Evolutionary conservation across 352 stramenopile species (phyloP), one percentile per base, ranked within the genome.

Genomic region (Elongisporangium undulatum): DNA sequence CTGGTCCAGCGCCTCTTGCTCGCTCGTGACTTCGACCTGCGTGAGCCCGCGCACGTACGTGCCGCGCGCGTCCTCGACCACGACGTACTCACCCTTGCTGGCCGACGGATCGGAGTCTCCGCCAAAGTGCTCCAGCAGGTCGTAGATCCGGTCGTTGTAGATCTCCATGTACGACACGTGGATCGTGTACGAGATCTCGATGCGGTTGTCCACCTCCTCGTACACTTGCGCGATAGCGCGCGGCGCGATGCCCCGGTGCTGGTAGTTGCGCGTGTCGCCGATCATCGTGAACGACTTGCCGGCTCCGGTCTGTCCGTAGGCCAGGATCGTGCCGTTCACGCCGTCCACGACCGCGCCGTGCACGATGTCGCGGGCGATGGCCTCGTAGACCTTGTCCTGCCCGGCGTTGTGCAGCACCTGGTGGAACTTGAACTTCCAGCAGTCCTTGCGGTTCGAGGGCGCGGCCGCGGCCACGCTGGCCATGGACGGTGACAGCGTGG

Each of bases 81-180:
- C 85, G n/a, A 90, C 79, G 13, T 92, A 77, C 10, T 97, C 86
- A 26, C 66, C 70, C 15, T 66, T 61, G 26, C 68, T 53, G 2
- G 21, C 17, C 2, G 63, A 63, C 21, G 20, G 34, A 16, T 64
- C 41, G 41, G 62, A 54, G 53, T 75, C 68, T n/a, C n/a, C 34
- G 2, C 26, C 50, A 12, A 70, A 67, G 45, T 50, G 45, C 57
- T 74, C 71, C 3, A 98, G 74, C 7, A 98, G 64, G 65, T 98
- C 94, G 69, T 93, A 97, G 56, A 98, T 97, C 24, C 84, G 85
- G 57, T 98, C 94, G 69, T 98, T 98, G 68, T 98, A 98, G 64
- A 98, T 98, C 74, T 98, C 94, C 82, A 98, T 93, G 78, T 98
- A 98, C 53, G 90, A 97, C 53, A 90, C 88, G 21, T 73, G 74